Percentiles rank a stretch among this genome's conserved stretches.
These are phyloP conservation scores for Pelargonium nanum DNA, from an alignment of 345 rosid species.

Conservation along the genomic window DNA sequence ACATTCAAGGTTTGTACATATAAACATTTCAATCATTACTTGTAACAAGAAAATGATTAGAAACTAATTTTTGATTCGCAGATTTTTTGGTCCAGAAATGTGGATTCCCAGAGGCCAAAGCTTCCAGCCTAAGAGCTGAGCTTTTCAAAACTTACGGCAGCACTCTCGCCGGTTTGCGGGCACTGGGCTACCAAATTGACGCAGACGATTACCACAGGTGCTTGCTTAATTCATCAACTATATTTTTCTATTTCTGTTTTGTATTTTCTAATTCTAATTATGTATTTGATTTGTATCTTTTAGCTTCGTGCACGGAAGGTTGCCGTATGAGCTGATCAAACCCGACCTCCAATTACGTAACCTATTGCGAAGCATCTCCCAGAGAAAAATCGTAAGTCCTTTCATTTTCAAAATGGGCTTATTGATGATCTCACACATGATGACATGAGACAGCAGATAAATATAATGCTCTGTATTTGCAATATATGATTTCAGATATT, in stretches of 20 bases:
- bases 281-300: neutral
- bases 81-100: slow-evolving; percentile 69
- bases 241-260: neutral
- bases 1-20: slow-evolving; percentile 52
- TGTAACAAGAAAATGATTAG: neutral
- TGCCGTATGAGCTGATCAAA: slow-evolving; percentile 73
- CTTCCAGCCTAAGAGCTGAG: slow-evolving; percentile 53
- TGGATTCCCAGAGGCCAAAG: slow-evolving; percentile 50
- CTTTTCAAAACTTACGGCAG: slow-evolving; percentile 85
- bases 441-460: neutral
- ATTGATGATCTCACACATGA: neutral
- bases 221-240: neutral
- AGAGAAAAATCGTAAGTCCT: slow-evolving; percentile 56
- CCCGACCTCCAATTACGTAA: slow-evolving; percentile 50
- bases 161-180: slow-evolving; percentile 92
- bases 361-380: slow-evolving; percentile 52
- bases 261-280: neutral
- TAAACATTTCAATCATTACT: neutral
- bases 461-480: neutral
- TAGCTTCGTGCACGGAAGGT: slow-evolving; percentile 92
- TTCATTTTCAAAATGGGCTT: neutral
- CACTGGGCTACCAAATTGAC: slow-evolving; percentile 55
- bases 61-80: slow-evolving; percentile 2
- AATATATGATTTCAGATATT: slow-evolving; percentile 39
- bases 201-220: slow-evolving; percentile 90